phyloP scores from a whole-genome alignment of 208 protist genomes.

The Trichomonas vaginalis region DNA sequence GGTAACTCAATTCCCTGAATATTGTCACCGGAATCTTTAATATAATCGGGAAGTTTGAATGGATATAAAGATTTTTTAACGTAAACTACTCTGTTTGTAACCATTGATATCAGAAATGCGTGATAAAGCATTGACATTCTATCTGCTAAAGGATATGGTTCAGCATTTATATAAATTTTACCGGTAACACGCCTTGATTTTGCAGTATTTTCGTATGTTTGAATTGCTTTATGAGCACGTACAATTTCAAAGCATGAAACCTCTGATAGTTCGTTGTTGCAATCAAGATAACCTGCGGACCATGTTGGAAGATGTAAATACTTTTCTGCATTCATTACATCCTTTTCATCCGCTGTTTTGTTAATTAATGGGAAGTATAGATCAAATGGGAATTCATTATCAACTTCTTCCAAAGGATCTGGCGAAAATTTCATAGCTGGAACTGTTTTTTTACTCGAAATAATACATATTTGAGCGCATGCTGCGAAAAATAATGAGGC shows the following conservation, averaged over 20 bases:
- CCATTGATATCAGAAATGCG: background rate
- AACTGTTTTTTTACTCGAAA: too few species aligned
- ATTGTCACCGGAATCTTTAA: background rate
- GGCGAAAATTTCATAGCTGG: background rate
- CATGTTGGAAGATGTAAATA: background rate
- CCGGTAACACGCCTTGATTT: too few species aligned
- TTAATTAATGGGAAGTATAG: background rate
- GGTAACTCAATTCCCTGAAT: background rate
- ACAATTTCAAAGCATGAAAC: conserved; percentile 3
- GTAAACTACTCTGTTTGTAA: background rate
- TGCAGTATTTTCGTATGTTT: background rate
- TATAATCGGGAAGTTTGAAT: background rate
- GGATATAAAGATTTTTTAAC: background rate
- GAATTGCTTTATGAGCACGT: background rate
- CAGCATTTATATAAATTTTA: background rate
- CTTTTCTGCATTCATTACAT: background rate
- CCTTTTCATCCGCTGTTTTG: background rate
- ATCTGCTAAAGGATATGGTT: background rate
- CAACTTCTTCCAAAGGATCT: background rate
- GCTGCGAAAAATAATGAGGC: too few species aligned
- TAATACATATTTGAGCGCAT: too few species aligned
- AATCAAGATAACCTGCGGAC: background rate
- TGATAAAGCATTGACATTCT: background rate
- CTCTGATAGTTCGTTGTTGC: background rate
- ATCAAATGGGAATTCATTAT: background rate